phyloP scores from a whole-genome alignment of 202 grass and related monocot species.

The Schoenoplectus tabernaemontani region DNA sequence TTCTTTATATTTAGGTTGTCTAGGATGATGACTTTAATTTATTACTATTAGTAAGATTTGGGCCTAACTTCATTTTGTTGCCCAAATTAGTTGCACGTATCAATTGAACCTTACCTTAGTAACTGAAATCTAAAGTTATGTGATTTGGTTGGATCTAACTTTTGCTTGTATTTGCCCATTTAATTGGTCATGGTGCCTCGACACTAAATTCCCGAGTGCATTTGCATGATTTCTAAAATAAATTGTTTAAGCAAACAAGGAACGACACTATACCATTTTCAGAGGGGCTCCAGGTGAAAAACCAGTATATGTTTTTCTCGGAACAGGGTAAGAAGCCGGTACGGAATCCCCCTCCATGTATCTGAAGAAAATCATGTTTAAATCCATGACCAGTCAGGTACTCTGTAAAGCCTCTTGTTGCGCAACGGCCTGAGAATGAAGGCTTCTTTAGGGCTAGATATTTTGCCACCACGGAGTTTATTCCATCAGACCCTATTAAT shows the following conservation, averaged over 20 bases:
- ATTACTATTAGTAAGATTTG: background rate
- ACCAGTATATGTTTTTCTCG: conserved; percentile 42
- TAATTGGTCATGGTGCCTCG: background rate
- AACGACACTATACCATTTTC: conserved; percentile 15
- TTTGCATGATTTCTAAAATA: background rate
- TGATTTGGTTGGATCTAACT: background rate
- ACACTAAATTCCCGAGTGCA: background rate
- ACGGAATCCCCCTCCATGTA: conserved; percentile 38
- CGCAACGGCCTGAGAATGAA: conserved; percentile 30
- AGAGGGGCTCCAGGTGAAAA: conserved; percentile 58
- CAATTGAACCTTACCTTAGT: background rate
- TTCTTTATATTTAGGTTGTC: background rate
- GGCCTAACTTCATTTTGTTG: background rate
- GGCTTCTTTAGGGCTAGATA: conserved; percentile 49
- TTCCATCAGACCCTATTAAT: conserved; percentile 47
- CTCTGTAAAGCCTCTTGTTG: conserved; percentile 41
- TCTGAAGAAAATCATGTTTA: conserved; percentile 28
- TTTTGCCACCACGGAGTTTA: conserved; percentile 54
- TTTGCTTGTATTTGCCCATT: background rate
- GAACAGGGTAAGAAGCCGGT: conserved; percentile 34
- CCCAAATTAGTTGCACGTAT: background rate
- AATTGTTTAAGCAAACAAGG: background rate
- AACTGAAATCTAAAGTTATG: background rate
- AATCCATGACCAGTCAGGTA: conserved; percentile 38
- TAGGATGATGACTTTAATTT: background rate